These are phyloP conservation scores for Blastobotrys indianensis DNA, from an alignment of 1,139 yeast species.

Conservation along the genomic window DNA sequence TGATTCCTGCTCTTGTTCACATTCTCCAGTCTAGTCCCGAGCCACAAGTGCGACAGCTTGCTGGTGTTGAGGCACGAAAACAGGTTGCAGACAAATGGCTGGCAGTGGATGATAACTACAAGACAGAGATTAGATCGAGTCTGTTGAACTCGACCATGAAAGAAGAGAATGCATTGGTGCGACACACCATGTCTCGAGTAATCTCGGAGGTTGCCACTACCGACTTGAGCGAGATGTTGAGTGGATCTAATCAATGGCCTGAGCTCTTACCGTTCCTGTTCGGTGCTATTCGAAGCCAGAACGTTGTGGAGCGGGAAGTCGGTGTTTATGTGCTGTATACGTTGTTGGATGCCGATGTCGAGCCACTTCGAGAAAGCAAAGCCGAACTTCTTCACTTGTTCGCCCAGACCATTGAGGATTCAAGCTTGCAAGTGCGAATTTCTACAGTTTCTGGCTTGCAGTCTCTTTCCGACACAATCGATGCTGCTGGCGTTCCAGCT, in stretches of 20 bases:
- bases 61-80: constrained; percentile 94
- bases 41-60: constrained; percentile 65
- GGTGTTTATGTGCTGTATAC: constrained; percentile 76
- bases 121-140: constrained; percentile 54
- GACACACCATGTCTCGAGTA: constrained; percentile 87
- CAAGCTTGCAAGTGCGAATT: constrained; percentile 67
- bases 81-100: constrained; percentile 72
- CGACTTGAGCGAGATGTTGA: constrained; percentile 49
- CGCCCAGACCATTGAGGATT: constrained; percentile 58
- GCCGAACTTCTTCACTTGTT: constrained; percentile 67
- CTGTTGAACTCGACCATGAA: constrained; percentile 65
- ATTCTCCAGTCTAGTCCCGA: constrained; percentile 63
- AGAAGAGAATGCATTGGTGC: constrained; percentile 59
- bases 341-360: constrained; percentile 62
- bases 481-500: constrained; percentile 25
- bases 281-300: constrained; percentile 54
- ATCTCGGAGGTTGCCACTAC: constrained; percentile 77
- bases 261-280: constrained; percentile 69
- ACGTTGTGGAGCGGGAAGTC: constrained; percentile 68
- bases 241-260: constrained; percentile 53
- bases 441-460: constrained; percentile 82
- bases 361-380: constrained; percentile 56
- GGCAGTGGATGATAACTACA: constrained; percentile 23
- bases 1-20: constrained; percentile 79
- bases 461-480: constrained; percentile 59